Base-by-base conservation (phyloP, 495 filamentous ascomycete species). In the Talaromyces trachyspermus region DNA sequence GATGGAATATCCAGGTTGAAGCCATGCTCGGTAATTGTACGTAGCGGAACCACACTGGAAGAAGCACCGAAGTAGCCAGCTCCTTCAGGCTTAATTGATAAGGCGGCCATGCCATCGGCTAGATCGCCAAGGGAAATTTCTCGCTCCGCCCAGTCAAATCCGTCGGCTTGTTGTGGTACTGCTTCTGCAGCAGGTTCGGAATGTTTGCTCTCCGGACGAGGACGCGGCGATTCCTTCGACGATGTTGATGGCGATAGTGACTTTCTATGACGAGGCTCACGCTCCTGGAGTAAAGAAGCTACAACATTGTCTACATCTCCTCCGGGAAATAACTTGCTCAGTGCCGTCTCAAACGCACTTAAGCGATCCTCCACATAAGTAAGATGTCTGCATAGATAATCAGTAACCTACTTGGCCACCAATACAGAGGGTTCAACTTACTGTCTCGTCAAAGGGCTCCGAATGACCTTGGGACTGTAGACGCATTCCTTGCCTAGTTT, bases 101-200 rank as follows among this genome's bases (percentile, higher is more conserved):
- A 52, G n/a, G 68, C 66, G 22, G 72, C 73, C 73, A 77, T 77
- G 38, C 73, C 73, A 54, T 77, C 73, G 2, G 67, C 66, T 29
- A 75, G 45, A 50, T 72, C 67, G 19, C 68, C 65, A 14, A 70
- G 58, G 0, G 64, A 65, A 19, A 70, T 64, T 43, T 68, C 62
- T 33, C 68, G 70, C 43, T 76, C 72, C 2, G 69, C 65, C 72
- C 72, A 76, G 48, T 76, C 72, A 57, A 76, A 76, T 14, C 70
- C 72, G 61, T 74, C 71, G 10, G 71, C 69, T 52, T 72, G 69
- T 36, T 69, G 66, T 5, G 72, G 72, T 18, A 74, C 54, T 39
- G 68, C 67, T 52, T 74, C 70, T 23, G 66, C 63, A 11, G 65
- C 62, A 19, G 68, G 56, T 12, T 46, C 27, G 2, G 44, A 46